Evolutionary conservation across 2,329 filamentous ascomycete species (phyloP).

Genomic region (Eutypa lata): DNA sequence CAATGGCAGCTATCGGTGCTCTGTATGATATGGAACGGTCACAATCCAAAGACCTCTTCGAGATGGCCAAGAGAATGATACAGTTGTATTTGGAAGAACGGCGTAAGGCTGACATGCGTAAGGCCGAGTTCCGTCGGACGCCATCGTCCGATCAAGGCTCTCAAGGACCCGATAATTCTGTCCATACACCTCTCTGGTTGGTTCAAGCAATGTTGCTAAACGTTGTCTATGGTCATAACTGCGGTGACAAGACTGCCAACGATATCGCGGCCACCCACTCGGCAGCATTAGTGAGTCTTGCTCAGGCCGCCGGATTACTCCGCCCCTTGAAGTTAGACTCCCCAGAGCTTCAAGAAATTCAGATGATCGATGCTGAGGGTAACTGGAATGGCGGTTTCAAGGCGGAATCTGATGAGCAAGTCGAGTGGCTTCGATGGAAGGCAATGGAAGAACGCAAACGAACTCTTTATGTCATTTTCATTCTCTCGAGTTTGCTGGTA

Average conservation of each 20-base stretch:
- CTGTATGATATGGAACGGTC: constrained; percentile 82
- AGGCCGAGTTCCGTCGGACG: constrained; percentile 54
- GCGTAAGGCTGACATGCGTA: constrained; percentile 76
- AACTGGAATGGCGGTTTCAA: constrained; percentile 42
- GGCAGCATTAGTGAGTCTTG: constrained; percentile 84
- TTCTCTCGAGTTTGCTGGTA: constrained; percentile 84
- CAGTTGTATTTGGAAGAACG: constrained; percentile 88
- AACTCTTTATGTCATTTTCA: constrained; percentile 87
- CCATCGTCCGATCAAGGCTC: constrained; percentile 45
- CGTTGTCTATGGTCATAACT: constrained; percentile 93
- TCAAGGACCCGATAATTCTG: constrained; percentile 54
- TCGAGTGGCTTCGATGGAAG: constrained; percentile 91
- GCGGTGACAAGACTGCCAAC: constrained; percentile 83
- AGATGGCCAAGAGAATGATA: constrained; percentile 94
- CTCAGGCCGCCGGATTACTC: constrained; percentile 77
- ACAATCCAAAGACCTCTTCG: constrained; percentile 81
- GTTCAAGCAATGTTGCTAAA: constrained; percentile 97
- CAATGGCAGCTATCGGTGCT: constrained; percentile 72
- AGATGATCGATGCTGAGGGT: constrained; percentile 53
- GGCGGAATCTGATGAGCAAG: constrained; percentile 54
- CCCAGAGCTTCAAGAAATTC: constrained; percentile 49
- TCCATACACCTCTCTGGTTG: constrained; percentile 85
- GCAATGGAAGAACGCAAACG: constrained; percentile 85
- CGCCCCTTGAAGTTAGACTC: constrained; percentile 43
- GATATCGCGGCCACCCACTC: constrained; percentile 93